Conservation (phyloP, 352 stramenopile genomes). For the Globisporangium cylindrosporum region DNA sequence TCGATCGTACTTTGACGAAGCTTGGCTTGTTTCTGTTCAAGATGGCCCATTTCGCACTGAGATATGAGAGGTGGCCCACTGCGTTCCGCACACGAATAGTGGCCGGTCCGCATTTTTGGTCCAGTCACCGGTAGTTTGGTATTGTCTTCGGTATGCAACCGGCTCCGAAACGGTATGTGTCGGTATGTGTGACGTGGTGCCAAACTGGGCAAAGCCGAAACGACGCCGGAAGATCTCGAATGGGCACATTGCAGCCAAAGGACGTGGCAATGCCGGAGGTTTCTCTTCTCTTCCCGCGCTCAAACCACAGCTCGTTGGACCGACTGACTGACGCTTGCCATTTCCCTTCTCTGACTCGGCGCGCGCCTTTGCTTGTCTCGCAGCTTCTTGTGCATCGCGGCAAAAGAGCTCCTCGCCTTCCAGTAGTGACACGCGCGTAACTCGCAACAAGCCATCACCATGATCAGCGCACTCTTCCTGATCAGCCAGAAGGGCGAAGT, state of each 20-base stretch:
- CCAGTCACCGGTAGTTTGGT: background rate
- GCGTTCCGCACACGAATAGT: background rate
- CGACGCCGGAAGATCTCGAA: conserved; percentile 11
- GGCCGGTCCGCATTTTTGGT: background rate
- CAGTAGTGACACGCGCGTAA: background rate
- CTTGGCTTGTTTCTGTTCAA: background rate
- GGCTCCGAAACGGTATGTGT: background rate
- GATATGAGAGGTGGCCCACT: conserved; percentile 4
- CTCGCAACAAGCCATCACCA: conserved; percentile 15
- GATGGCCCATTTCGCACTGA: background rate
- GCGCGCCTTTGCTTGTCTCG: background rate
- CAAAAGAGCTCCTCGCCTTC: background rate
- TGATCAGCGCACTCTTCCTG: conserved; percentile 82
- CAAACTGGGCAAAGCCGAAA: background rate
- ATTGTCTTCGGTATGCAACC: background rate
- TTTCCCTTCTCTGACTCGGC: conserved; percentile 3
- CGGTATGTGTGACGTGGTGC: conserved; percentile 2
- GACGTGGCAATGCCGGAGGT: conserved; percentile 9
- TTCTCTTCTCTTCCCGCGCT: conserved; percentile 1
- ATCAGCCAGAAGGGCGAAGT: conserved; percentile 83
- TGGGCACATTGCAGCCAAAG: conserved; percentile 11
- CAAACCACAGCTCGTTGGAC: background rate
- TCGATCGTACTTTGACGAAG: background rate
- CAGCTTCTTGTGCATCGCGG: background rate
- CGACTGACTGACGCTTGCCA: conserved; percentile 9